A percentile compares a stretch with the other conserved stretches of the same genome.
These are phyloP conservation scores for Amanita phalloides DNA, from an alignment of 768 basidiomycete species.

Conservation along the genomic window DNA sequence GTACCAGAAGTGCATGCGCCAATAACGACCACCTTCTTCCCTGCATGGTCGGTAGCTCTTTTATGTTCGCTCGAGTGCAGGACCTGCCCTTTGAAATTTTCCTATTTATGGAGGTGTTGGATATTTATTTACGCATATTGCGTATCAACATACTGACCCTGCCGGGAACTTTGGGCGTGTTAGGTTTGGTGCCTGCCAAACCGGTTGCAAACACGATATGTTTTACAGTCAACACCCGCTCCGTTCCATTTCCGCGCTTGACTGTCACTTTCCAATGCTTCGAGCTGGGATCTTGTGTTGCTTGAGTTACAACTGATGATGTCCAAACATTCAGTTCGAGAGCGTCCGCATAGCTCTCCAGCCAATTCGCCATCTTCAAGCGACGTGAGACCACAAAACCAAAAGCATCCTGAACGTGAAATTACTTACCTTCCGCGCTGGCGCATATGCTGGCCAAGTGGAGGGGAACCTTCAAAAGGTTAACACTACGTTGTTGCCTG, in stretches of 20 bases:
- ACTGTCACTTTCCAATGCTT: constrained; percentile 37
- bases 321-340: constrained; percentile 61
- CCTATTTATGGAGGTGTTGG: constrained; percentile 11
- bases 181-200: constrained; percentile 32
- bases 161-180: constrained; percentile 33
- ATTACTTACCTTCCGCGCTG: constrained; percentile 48
- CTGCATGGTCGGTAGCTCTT: constrained; percentile 33
- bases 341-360: constrained; percentile 49
- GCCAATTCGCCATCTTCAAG: constrained; percentile 50
- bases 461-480: constrained; percentile 33
- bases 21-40: constrained; percentile 59
- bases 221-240: constrained; percentile 28
- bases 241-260: constrained; percentile 18
- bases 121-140: not conserved
- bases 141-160: constrained; percentile 16
- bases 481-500: not conserved
- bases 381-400: constrained; percentile 28
- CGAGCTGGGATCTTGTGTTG: constrained; percentile 20
- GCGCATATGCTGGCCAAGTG: constrained; percentile 47
- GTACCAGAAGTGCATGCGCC: constrained; percentile 55
- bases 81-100: constrained; percentile 36
- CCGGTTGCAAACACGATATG: constrained; percentile 53
- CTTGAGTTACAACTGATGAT: constrained; percentile 23
- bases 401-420: constrained; percentile 24
- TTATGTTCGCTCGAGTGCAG: constrained; percentile 44